phyloP scores from a whole-genome alignment of 768 basidiomycete genomes.

The Amanita exitialis region DNA sequence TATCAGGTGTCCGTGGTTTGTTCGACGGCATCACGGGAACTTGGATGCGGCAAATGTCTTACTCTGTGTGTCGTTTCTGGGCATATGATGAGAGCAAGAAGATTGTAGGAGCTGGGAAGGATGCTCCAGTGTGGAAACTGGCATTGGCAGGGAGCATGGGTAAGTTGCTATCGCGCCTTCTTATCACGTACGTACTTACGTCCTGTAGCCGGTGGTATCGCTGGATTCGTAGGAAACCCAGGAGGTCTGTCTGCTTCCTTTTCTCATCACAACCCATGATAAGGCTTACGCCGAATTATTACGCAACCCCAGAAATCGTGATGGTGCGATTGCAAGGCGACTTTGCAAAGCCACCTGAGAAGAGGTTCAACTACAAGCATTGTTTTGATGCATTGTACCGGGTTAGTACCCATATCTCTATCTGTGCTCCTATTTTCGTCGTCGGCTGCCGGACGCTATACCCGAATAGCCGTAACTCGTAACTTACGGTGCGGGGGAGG shows the following conservation, averaged over 20 bases:
- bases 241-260: conserved; percentile 39
- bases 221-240: conserved; percentile 84
- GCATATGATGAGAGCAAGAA: conserved; percentile 90
- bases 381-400: conserved; percentile 82
- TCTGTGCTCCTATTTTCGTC: background rate
- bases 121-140: conserved; percentile 74
- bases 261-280: background rate
- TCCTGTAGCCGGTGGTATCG: conserved; percentile 67
- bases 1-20: conserved; percentile 51
- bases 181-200: conserved; percentile 2
- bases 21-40: conserved; percentile 86
- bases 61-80: conserved; percentile 89
- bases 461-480: background rate
- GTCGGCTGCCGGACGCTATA: background rate
- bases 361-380: conserved; percentile 85
- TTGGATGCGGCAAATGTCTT: conserved; percentile 88
- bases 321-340: conserved; percentile 90
- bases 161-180: conserved; percentile 25
- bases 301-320: conserved; percentile 46
- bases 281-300: too few relatives aligned
- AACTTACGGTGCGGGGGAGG: background rate
- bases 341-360: conserved; percentile 80
- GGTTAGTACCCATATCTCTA: conserved; percentile 33
- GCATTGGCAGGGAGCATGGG: conserved; percentile 81
- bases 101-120: conserved; percentile 58